Percentiles rank a stretch among this genome's conserved stretches.
These are phyloP conservation scores for Nothophoma quercina DNA, from an alignment of 2,329 filamentous ascomycete species.

Conservation along the genomic window DNA sequence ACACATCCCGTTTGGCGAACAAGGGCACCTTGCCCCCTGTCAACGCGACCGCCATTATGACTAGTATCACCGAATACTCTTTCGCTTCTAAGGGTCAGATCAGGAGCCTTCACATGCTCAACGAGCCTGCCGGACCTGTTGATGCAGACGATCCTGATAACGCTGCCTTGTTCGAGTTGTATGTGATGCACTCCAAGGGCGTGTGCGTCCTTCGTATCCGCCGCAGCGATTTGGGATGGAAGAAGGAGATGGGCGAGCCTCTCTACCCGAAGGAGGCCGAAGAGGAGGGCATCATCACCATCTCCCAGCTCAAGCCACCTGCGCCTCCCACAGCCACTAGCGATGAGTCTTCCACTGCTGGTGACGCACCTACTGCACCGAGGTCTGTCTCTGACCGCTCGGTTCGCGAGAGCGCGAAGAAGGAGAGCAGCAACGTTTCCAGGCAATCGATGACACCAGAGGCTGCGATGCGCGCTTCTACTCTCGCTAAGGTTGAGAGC, in stretches of 20 bases:
- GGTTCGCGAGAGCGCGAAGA: constrained; percentile 46
- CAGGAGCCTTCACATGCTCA: constrained; percentile 88
- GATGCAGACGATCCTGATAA: constrained; percentile 69
- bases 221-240: constrained; percentile 91
- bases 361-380: constrained; percentile 41
- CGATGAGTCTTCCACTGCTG: constrained; percentile 50
- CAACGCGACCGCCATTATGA: constrained; percentile 96
- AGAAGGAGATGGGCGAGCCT: constrained; percentile 81
- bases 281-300: constrained; percentile 74
- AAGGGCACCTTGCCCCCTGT: constrained; percentile 71
- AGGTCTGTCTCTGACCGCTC: constrained; percentile 48
- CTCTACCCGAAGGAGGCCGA: constrained; percentile 79
- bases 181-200: constrained; percentile 96
- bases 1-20: constrained; percentile 77
- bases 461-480: constrained; percentile 50
- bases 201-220: constrained; percentile 90
- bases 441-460: constrained; percentile 48
- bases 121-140: constrained; percentile 68
- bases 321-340: constrained; percentile 29
- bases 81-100: constrained; percentile 86
- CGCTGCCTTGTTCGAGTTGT: constrained; percentile 86
- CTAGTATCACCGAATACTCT: constrained; percentile 93
- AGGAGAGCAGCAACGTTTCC: constrained; percentile 44
- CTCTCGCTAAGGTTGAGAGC: constrained; percentile 52
- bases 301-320: constrained; percentile 68